phyloP scores from a whole-genome alignment of 2,329 filamentous ascomycete species.

The Dactylonectria estremocensis region DNA sequence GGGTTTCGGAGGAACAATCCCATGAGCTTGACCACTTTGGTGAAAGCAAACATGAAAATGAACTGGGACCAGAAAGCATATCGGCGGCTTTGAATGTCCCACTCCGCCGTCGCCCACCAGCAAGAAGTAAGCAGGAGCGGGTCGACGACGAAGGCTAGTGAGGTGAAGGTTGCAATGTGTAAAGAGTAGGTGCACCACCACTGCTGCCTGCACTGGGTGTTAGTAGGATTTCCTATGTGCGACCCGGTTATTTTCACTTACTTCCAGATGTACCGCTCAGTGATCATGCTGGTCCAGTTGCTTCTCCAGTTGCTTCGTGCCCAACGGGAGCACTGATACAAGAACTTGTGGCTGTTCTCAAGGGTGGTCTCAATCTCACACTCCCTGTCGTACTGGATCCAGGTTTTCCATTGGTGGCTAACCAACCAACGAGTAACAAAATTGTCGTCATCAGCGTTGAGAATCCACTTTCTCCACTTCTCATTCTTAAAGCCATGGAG shows the following conservation, averaged over 20 bases:
- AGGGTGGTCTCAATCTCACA: slow-evolving; percentile 94
- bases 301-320: slow-evolving; percentile 98
- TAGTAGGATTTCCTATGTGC: slow-evolving; percentile 32
- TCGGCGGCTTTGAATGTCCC: slow-evolving; percentile 67
- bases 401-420: slow-evolving; percentile 92
- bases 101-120: slow-evolving; percentile 77
- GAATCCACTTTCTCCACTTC: slow-evolving; percentile 88
- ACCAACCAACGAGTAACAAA: slow-evolving; percentile 98
- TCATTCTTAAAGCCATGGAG: slow-evolving; percentile 92
- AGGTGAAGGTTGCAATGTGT: slow-evolving; percentile 92
- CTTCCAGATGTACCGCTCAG: slow-evolving; percentile 88
- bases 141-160: slow-evolving; percentile 86
- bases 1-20: slow-evolving; percentile 90
- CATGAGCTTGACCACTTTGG: slow-evolving; percentile 91
- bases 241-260: slow-evolving; percentile 67
- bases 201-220: slow-evolving; percentile 76
- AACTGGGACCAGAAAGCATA: slow-evolving; percentile 74
- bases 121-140: slow-evolving; percentile 79
- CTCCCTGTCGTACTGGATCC: slow-evolving; percentile 93
- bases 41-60: slow-evolving; percentile 84
- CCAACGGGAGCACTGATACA: slow-evolving; percentile 96
- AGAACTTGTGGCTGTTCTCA: slow-evolving; percentile 88
- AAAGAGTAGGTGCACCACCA: slow-evolving; percentile 95
- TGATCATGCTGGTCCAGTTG: slow-evolving; percentile 91
- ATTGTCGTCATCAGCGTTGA: slow-evolving; percentile 98